Evolutionary conservation across 441 rosid species (phyloP), one percentile per base, ranked within the genome.

Genomic region (Adansonia grandidieri): DNA sequence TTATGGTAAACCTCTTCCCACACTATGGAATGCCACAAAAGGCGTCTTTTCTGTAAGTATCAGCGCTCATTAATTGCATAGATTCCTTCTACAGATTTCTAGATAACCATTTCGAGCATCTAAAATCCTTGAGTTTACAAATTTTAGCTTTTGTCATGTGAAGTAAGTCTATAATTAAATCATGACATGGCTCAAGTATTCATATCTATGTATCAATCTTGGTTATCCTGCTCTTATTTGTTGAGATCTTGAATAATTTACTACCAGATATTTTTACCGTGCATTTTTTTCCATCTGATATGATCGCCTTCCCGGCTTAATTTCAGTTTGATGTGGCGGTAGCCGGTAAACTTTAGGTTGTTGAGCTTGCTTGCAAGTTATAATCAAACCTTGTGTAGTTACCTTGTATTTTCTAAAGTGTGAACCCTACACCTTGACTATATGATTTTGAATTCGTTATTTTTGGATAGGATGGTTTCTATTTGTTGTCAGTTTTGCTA

Each of bases 1-100:
- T 15, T 63, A 72, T 37, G 75, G 75, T 9, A 72, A 72, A 37
- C 63, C 75, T 37, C 63, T 72, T 8, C 75, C 75, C 5, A 54
- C 75, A 0, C 24, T 72, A 2, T 72, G 75, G 75, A 72, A 72
- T 5, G 24, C 75, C 48, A 17, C 24, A 1, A 54, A 54, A 54
- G 47, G n/a, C n/a, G 11, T 17, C 17, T n/a, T 72, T 54, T 71
- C 62, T 9, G 75, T 71, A 53, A 53, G 58, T 48, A 22, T 17
- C 56, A 13, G 9, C 5, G 40, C 71, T 65, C 70, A 9, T 65
- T 37, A n/a, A 28, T 28, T 28, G 44, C 67, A 28, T 62, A 28
- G 19, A 32, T 24, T 62, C 67, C 67, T 24, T 15, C 58, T 15
- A 53, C 20, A n/a, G 20, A 54, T 54, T 54, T 54, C 9, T n/a